Conservation (phyloP, 495 filamentous ascomycete genomes). For the Penicillium psychrofluorescens region DNA sequence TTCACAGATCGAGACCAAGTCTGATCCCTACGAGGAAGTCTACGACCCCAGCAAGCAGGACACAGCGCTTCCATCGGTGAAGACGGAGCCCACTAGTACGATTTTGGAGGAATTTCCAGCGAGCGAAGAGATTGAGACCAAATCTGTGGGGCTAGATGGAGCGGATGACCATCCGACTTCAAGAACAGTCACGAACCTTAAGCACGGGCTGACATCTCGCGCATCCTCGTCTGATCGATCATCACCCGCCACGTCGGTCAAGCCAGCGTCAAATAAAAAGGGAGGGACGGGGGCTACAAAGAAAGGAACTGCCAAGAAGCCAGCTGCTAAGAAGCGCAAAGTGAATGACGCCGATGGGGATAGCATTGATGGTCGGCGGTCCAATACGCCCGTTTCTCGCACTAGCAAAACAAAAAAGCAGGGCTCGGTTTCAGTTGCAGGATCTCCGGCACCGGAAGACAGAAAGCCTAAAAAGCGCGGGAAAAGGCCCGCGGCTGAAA, state of each 20-base stretch:
- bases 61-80: constrained; percentile 21
- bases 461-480: constrained; percentile 20
- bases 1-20: not conserved
- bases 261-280: constrained; percentile 28
- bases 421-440: constrained; percentile 28
- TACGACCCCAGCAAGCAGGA: constrained; percentile 11
- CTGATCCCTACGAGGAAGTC: constrained; percentile 26
- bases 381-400: constrained; percentile 43
- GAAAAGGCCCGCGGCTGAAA: constrained; percentile 10
- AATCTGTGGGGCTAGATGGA: constrained; percentile 22
- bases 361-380: constrained; percentile 33
- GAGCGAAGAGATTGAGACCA: constrained; percentile 20
- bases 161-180: constrained; percentile 30
- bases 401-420: constrained; percentile 43
- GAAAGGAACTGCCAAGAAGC: constrained; percentile 52
- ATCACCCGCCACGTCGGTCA: constrained; percentile 21
- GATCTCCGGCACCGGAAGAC: constrained; percentile 34
- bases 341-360: constrained; percentile 38
- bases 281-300: constrained; percentile 34
- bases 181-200: constrained; percentile 33
- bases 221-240: constrained; percentile 17
- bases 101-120: constrained; percentile 24
- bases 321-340: constrained; percentile 52
- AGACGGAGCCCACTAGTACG: constrained; percentile 26
- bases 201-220: constrained; percentile 21